Conservation (phyloP, 139 green algal species). For the Chlamydomonas schloesseri region DNA sequence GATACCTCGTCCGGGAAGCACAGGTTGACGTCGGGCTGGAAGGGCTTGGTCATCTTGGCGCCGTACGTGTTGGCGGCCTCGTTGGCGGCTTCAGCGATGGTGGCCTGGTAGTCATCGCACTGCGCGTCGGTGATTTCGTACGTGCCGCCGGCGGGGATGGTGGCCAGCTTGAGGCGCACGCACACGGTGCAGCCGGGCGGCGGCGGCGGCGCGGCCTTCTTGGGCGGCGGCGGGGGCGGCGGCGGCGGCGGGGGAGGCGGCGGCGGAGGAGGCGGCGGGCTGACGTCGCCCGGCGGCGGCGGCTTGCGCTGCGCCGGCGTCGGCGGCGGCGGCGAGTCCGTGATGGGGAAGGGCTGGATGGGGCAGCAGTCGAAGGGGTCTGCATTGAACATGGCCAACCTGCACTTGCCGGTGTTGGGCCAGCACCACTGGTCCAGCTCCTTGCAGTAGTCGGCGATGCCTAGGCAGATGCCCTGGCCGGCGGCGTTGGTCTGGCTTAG, state of each 20-base stretch:
- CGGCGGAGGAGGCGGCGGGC: constrained; percentile 10
- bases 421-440: constrained; percentile 27
- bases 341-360: background rate
- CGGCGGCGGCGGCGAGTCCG: too few species aligned
- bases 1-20: background rate
- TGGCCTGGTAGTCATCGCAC: background rate
- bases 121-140: background rate
- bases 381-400: constrained; percentile 38
- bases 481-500: background rate
- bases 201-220: background rate
- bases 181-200: background rate
- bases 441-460: background rate
- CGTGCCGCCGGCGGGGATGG: background rate
- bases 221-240: constrained; percentile 29
- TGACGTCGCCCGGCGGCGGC: background rate
- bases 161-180: background rate
- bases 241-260: constrained; percentile 32
- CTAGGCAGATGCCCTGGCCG: constrained; percentile 29
- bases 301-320: background rate
- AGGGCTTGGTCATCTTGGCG: background rate
- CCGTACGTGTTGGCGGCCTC: background rate
- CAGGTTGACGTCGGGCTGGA: background rate
- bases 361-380: constrained; percentile 46
- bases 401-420: constrained; percentile 25
- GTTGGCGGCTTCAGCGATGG: background rate